phyloP scores from a whole-genome alignment of 2,329 filamentous ascomycete genomes.

The Colletotrichum sp. region DNA sequence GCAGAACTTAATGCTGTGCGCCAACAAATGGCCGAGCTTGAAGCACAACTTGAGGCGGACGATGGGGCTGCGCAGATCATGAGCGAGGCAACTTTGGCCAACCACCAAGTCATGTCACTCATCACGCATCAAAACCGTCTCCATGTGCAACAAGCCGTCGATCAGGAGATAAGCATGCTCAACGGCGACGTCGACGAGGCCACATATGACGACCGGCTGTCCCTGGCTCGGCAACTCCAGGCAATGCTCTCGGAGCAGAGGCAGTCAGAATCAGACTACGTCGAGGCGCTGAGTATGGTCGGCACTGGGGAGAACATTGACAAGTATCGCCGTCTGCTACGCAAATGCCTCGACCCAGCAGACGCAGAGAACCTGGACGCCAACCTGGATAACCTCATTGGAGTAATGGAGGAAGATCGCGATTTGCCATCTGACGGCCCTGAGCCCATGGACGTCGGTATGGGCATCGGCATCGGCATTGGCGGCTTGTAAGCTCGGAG shows the following conservation, averaged over 20 bases:
- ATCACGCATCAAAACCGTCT: slow-evolving; percentile 59
- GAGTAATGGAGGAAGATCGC: slow-evolving; percentile 67
- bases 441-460: slow-evolving; percentile 30
- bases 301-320: slow-evolving; percentile 77
- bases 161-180: slow-evolving; percentile 52
- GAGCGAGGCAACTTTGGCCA: slow-evolving; percentile 55
- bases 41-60: slow-evolving; percentile 59
- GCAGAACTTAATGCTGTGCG: slow-evolving; percentile 68
- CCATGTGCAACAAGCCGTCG: slow-evolving; percentile 56
- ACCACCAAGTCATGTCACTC: slow-evolving; percentile 53
- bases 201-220: slow-evolving; percentile 59
- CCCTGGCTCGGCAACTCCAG: slow-evolving; percentile 62
- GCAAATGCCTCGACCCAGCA: slow-evolving; percentile 69
- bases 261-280: slow-evolving; percentile 69
- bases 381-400: slow-evolving; percentile 64
- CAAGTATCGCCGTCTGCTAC: slow-evolving; percentile 73
- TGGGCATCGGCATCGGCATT: slow-evolving; percentile 14
- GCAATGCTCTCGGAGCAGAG: slow-evolving; percentile 64
- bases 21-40: slow-evolving; percentile 64
- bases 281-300: slow-evolving; percentile 70
- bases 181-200: slow-evolving; percentile 52
- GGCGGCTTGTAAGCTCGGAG: slow-evolving; percentile 6
- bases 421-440: slow-evolving; percentile 45
- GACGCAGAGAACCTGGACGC: slow-evolving; percentile 72
- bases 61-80: slow-evolving; percentile 55